Conservation (phyloP, 441 rosid genomes). For the Adansonia madagascariensis region DNA sequence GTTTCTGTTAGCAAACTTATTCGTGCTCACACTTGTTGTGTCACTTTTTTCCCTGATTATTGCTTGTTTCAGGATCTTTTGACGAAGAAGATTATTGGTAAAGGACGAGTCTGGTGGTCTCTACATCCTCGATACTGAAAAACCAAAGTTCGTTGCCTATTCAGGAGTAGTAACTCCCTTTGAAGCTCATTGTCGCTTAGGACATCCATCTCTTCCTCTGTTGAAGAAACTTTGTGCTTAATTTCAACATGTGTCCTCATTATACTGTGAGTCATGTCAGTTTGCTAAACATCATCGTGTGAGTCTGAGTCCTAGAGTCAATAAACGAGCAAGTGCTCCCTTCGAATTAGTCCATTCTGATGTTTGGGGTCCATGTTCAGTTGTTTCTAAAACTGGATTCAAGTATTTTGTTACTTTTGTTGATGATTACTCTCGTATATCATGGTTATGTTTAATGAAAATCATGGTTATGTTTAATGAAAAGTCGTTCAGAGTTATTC, state of each 20-base stretch:
- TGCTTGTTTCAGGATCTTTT: conserved; percentile 1
- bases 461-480: not conserved
- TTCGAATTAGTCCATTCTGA: not conserved
- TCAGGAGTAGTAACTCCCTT: not conserved
- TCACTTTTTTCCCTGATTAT: not conserved
- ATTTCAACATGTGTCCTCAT: not conserved
- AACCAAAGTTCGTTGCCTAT: not conserved
- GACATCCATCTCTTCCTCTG: not conserved
- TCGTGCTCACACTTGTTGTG: not conserved
- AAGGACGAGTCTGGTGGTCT: not conserved
- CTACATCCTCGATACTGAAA: not conserved
- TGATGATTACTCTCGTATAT: not conserved
- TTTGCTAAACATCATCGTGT: not conserved
- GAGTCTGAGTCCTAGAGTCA: not conserved
- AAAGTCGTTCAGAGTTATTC: not conserved
- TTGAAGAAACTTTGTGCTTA: not conserved
- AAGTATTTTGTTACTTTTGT: not conserved
- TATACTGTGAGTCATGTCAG: not conserved
- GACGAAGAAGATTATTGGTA: not conserved
- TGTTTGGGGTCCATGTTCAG: not conserved
- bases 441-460: not conserved
- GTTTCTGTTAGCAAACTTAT: not conserved
- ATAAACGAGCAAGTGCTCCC: not conserved
- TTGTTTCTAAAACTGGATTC: not conserved
- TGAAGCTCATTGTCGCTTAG: not conserved